Conservation (phyloP, 768 basidiomycete genomes). For the Filobasidium wieringae region DNA sequence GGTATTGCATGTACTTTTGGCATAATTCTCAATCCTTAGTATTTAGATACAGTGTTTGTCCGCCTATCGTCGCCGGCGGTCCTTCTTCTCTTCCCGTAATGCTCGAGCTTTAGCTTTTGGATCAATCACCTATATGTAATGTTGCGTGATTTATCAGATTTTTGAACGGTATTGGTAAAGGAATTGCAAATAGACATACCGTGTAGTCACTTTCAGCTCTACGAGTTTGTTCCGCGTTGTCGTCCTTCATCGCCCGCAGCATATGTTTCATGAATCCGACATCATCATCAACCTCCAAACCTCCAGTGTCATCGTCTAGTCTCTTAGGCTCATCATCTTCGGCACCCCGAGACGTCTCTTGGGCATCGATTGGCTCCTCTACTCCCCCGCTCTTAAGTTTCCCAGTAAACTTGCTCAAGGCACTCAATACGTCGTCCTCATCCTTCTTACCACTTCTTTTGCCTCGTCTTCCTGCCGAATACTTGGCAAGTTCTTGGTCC, state of each 20-base stretch:
- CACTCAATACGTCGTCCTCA: conserved; percentile 35
- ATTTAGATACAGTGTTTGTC: no score
- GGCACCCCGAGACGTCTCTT: conserved; percentile 6
- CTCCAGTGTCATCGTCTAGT: conserved; percentile 15
- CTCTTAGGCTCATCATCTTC: conserved; percentile 8
- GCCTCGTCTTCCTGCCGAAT: conserved; percentile 52
- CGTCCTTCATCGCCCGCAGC: conserved; percentile 30
- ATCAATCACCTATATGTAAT: conserved; percentile 32
- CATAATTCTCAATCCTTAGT: no score
- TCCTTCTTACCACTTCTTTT: conserved; percentile 48
- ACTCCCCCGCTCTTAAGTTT: conserved; percentile 14
- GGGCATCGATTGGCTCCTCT: conserved; percentile 14
- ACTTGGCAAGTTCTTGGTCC: conserved; percentile 70
- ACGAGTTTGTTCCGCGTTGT: conserved; percentile 28
- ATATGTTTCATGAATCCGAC: conserved; percentile 36
- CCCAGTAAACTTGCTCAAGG: conserved; percentile 28
- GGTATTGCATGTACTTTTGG: no score
- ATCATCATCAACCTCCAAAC: conserved; percentile 37
- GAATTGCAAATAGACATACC: conserved; percentile 18
- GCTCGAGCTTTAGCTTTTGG: conserved; percentile 34
- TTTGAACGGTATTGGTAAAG: neutral
- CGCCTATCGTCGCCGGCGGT: no score
- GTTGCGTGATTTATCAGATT: neutral
- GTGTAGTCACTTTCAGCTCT: conserved; percentile 37
- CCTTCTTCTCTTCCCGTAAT: conserved; percentile 19